These are phyloP conservation scores for Pyricularia grisea DNA, from an alignment of 2,329 filamentous ascomycete genomes.

Conservation along the genomic window DNA sequence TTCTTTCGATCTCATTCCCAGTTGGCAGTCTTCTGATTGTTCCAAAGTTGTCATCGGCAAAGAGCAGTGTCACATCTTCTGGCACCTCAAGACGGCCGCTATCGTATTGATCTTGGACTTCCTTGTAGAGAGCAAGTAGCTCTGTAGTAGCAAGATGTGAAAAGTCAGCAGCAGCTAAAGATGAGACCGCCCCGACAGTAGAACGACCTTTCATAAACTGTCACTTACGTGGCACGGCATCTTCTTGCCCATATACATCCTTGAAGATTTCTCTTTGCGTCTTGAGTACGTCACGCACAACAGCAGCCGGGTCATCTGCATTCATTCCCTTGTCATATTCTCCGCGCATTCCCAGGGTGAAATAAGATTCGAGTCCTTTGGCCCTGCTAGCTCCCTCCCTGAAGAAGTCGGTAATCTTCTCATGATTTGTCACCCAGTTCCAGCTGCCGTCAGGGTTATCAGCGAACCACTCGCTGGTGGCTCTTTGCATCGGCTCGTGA, in stretches of 20 bases:
- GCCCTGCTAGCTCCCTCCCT: slow-evolving; percentile 43
- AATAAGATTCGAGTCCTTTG: slow-evolving; percentile 46
- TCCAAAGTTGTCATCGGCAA: slow-evolving; percentile 55
- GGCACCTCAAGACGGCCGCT: slow-evolving; percentile 43
- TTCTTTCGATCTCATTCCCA: slow-evolving; percentile 37
- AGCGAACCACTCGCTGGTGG: slow-evolving; percentile 42
- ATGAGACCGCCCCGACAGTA: background rate
- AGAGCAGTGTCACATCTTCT: slow-evolving; percentile 52
- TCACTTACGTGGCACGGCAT: slow-evolving; percentile 29
- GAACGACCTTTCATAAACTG: background rate
- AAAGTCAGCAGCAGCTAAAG: background rate
- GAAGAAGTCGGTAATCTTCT: slow-evolving; percentile 44
- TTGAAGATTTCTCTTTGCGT: slow-evolving; percentile 44
- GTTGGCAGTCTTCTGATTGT: slow-evolving; percentile 48
- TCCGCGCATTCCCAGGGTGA: slow-evolving; percentile 52
- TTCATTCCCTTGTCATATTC: slow-evolving; percentile 44
- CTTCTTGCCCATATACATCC: slow-evolving; percentile 35
- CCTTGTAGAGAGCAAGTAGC: slow-evolving; percentile 57
- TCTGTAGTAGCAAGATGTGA: slow-evolving; percentile 24
- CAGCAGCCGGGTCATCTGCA: slow-evolving; percentile 37
- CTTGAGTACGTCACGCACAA: slow-evolving; percentile 42
- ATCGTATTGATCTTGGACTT: slow-evolving; percentile 55
- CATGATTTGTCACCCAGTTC: background rate
- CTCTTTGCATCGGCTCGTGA: slow-evolving; percentile 61
- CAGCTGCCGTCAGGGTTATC: slow-evolving; percentile 3